phyloP scores from a whole-genome alignment of 1,284 basidiomycete genomes.

The Pascua sp. region DNA sequence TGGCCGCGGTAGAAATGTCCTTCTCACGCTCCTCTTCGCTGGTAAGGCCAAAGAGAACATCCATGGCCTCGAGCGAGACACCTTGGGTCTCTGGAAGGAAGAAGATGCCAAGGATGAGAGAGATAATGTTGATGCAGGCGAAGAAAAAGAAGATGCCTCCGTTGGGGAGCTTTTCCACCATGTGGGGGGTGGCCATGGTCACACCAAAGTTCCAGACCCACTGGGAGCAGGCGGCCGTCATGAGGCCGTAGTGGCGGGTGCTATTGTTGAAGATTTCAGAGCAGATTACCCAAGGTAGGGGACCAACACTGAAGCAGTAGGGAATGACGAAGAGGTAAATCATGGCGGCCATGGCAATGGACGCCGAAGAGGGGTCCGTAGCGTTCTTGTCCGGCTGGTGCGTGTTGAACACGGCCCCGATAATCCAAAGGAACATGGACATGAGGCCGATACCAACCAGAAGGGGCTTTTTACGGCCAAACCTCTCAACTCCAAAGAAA shows the following conservation, averaged over 20 bases:
- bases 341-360: conserved; percentile 46
- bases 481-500: conserved; percentile 57
- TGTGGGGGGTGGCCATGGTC: conserved; percentile 63
- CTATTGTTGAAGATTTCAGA: conserved; percentile 78
- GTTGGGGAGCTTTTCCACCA: conserved; percentile 53
- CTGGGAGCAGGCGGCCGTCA: conserved; percentile 65
- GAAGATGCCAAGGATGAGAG: conserved; percentile 46
- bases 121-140: conserved; percentile 40
- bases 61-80: conserved; percentile 60
- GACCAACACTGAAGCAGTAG: conserved; percentile 48
- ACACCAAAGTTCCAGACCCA: conserved; percentile 76
- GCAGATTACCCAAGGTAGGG: conserved; percentile 39
- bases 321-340: conserved; percentile 49
- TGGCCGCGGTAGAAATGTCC: conserved; percentile 50
- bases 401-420: conserved; percentile 71
- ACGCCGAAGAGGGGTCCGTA: conserved; percentile 16
- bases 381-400: conserved; percentile 51
- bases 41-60: conserved; percentile 69
- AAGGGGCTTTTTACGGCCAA: conserved; percentile 44
- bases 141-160: conserved; percentile 49
- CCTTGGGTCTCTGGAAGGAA: conserved; percentile 68
- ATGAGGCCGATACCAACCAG: conserved; percentile 57
- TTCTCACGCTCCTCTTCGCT: conserved; percentile 58
- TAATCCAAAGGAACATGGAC: conserved; percentile 59
- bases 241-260: conserved; percentile 71